Conservation (phyloP, 2,329 filamentous ascomycete genomes). For the Arthrinium puccinioides region DNA sequence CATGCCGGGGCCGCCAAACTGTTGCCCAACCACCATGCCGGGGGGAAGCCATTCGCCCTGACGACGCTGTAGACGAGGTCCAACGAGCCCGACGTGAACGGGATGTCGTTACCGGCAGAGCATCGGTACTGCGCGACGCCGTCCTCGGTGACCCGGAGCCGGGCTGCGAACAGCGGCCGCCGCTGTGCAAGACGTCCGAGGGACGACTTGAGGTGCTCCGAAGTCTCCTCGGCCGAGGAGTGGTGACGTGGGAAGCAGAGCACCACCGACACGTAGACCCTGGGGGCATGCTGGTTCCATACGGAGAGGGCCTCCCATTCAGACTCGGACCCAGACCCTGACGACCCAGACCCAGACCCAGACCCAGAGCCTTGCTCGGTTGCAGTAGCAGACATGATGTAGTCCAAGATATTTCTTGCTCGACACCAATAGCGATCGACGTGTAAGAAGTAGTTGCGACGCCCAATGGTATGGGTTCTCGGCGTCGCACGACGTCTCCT, state of each 20-base stretch:
- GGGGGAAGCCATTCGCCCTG: conserved; percentile 20
- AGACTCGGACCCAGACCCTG: too few species aligned
- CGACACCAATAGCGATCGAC: too few species aligned
- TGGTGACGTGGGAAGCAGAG: conserved; percentile 23
- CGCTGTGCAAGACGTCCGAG: conserved; percentile 19
- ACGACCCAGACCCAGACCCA: too few species aligned
- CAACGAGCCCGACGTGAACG: conserved; percentile 15
- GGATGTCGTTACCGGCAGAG: conserved; percentile 18
- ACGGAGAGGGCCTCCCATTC: conserved; percentile 20
- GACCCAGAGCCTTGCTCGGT: too few species aligned
- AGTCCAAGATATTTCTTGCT: too few species aligned
- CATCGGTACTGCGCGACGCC: too few species aligned
- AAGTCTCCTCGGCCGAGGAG: conserved; percentile 11
- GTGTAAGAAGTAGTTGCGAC: too few species aligned
- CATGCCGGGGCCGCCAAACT: too few species aligned
- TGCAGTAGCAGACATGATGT: too few species aligned
- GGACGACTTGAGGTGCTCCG: conserved; percentile 16
- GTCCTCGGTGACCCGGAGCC: conserved; percentile 17
- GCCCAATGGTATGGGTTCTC: too few species aligned
- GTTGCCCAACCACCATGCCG: too few species aligned
- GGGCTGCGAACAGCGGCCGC: conserved; percentile 21
- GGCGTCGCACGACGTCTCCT: too few species aligned
- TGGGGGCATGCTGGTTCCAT: conserved; percentile 25
- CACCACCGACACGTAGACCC: conserved; percentile 25
- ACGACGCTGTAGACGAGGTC: conserved; percentile 14